A percentile compares a stretch with the other conserved stretches of the same genome.
Conservation (phyloP, 2,329 filamentous ascomycete genomes). For the Fusarium sp. region DNA sequence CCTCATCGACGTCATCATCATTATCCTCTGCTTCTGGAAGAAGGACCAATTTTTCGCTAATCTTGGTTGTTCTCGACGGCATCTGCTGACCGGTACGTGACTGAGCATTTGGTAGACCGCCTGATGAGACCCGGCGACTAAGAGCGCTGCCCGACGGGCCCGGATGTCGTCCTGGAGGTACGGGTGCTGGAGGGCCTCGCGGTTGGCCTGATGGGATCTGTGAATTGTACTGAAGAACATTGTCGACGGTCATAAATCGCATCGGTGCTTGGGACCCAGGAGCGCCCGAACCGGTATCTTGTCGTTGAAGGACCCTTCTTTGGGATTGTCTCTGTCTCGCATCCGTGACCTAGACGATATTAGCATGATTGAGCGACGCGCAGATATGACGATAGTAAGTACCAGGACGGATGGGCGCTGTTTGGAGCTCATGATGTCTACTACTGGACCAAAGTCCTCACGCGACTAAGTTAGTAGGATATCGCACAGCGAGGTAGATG, state of each 20-base stretch:
- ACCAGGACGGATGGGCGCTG: constrained; percentile 70
- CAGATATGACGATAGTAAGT: constrained; percentile 44
- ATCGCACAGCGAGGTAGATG: background rate
- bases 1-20: constrained; percentile 68
- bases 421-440: constrained; percentile 59
- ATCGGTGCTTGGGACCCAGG: constrained; percentile 60
- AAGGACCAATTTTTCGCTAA: constrained; percentile 96
- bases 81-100: constrained; percentile 68
- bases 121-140: constrained; percentile 48
- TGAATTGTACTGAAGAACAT: constrained; percentile 91
- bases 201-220: constrained; percentile 96
- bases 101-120: constrained; percentile 55
- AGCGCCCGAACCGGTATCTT: constrained; percentile 48
- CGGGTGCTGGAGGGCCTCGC: constrained; percentile 69
- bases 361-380: constrained; percentile 25
- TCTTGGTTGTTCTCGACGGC: constrained; percentile 89
- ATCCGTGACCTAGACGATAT: constrained; percentile 52
- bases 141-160: constrained; percentile 27
- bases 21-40: constrained; percentile 82
- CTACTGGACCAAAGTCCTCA: background rate
- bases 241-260: constrained; percentile 90
- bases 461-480: background rate
- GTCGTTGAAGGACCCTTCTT: constrained; percentile 50
- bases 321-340: constrained; percentile 52
- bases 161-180: constrained; percentile 47